Evolutionary conservation across 345 rosid genomes (phyloP).

Genomic region (thale cress (Arabidopsis thaliana)): TAIR10.1 NC_003070.9:29233001-29233500

Average conservation of each 20-base stretch:
- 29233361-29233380: background rate
- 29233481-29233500: conserved; percentile 21
- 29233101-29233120: background rate
- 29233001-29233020: conserved; percentile 31
- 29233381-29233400: background rate
- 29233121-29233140: conserved; percentile 23
- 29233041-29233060: conserved; percentile 24
- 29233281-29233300: background rate
- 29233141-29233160: conserved; percentile 27
- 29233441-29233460: too few relatives aligned
- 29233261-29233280: background rate
- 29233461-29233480: conserved; percentile 19
- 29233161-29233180: conserved; percentile 14
- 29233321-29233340: conserved; percentile 3
- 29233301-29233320: background rate
- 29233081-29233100: conserved; percentile 8
- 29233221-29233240: background rate
- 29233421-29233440: conserved; percentile 11
- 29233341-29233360: background rate
- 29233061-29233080: conserved; percentile 22
- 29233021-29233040: conserved; percentile 45
- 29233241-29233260: too few relatives aligned
- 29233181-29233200: background rate
- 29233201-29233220: too few relatives aligned
- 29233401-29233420: background rate